Evolutionary conservation across 176 grass and related monocot species (phyloP).

Genomic region (Saccharum spontaneum): DNA sequence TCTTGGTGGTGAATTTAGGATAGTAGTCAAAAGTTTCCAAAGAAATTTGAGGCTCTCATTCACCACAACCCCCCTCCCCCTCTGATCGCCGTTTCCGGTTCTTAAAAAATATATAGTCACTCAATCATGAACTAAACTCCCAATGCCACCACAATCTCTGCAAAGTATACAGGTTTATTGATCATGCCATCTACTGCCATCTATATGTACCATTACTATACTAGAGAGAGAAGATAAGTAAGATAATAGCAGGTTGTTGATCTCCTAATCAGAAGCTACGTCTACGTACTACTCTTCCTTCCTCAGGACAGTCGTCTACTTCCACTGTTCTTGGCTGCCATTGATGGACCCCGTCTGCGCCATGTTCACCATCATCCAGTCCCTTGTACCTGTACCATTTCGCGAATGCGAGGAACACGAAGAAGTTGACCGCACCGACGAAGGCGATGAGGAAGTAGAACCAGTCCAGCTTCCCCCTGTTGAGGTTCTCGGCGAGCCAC

Average conservation of each 20-base stretch:
- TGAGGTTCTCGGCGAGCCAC: conserved; percentile 65
- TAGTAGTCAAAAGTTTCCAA: no score
- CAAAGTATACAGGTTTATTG: no score
- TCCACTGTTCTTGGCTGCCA: neutral
- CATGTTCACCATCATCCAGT: neutral
- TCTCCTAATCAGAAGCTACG: neutral
- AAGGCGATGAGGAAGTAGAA: conserved; percentile 59
- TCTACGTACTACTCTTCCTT: neutral
- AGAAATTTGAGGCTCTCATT: no score
- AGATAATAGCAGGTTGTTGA: neutral
- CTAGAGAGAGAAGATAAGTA: neutral
- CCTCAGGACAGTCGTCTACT: neutral
- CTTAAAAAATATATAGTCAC: no score
- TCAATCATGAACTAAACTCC: no score
- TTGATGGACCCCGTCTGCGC: neutral
- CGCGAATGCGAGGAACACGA: conserved; percentile 49
- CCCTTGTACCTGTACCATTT: conserved; percentile 77
- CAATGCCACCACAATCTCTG: no score
- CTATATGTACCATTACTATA: no score
- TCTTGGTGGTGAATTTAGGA: no score
- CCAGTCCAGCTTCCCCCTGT: conserved; percentile 53
- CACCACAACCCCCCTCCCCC: no score
- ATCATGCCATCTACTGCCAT: no score
- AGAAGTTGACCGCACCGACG: conserved; percentile 45
- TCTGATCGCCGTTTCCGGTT: no score